Evolutionary conservation across 768 basidiomycete species (phyloP).

Genomic region (Boletellus ananas): DNA sequence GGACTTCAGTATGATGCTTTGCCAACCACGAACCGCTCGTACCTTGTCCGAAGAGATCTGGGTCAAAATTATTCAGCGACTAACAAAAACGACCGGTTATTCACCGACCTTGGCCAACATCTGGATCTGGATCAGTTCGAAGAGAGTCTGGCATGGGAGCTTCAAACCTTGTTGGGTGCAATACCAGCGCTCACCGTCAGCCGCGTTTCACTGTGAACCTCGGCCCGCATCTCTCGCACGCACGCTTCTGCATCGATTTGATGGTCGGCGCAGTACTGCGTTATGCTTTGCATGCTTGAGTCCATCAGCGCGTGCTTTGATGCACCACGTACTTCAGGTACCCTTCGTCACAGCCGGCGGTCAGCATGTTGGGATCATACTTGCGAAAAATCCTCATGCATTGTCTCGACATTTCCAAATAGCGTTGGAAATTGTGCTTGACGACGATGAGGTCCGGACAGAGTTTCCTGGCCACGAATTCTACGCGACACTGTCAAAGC

Average conservation of each 20-base stretch:
- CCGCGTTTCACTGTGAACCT: constrained; percentile 72
- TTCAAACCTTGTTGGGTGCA: constrained; percentile 84
- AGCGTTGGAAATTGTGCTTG: constrained; percentile 52
- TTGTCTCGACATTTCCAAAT: constrained; percentile 63
- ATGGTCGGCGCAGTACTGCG: constrained; percentile 72
- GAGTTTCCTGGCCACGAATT: constrained; percentile 89
- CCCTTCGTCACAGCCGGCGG: constrained; percentile 85
- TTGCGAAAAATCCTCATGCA: constrained; percentile 67
- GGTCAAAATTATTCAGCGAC: constrained; percentile 4
- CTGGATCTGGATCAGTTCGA: constrained; percentile 33
- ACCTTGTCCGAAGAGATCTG: constrained; percentile 94
- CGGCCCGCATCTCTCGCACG: constrained; percentile 70
- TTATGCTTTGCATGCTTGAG: constrained; percentile 55
- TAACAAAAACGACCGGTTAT: constrained; percentile 5
- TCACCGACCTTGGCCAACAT: constrained; percentile 90
- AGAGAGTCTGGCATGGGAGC: constrained; percentile 12
- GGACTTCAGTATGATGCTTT: background rate
- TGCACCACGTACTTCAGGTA: constrained; percentile 71
- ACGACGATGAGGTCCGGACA: constrained; percentile 85
- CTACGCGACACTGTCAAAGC: constrained; percentile 34
- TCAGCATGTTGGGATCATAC: constrained; percentile 73
- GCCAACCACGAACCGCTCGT: constrained; percentile 1
- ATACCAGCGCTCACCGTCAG: constrained; percentile 94
- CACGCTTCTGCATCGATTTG: constrained; percentile 65
- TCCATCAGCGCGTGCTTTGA: constrained; percentile 1